These are phyloP conservation scores for Pestalotiopsis fici DNA, from an alignment of 2,329 filamentous ascomycete genomes.

Conservation along the genomic window DNA sequence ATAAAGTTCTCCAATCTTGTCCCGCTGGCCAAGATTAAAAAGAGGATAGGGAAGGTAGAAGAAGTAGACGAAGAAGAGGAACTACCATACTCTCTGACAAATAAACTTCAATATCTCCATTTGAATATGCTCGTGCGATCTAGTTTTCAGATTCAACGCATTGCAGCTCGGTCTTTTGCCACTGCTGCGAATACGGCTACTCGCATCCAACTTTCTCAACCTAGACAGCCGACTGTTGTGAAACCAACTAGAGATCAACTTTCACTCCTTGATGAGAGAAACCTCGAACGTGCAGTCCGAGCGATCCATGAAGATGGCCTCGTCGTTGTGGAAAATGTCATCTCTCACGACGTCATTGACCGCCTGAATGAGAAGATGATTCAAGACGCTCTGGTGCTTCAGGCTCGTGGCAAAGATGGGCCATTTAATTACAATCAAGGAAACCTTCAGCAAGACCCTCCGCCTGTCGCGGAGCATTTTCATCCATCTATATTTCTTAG, in stretches of 20 bases:
- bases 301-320: conserved; percentile 55
- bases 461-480: conserved; percentile 50
- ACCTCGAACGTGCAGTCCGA: conserved; percentile 56
- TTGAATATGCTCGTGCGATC: background rate
- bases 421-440: conserved; percentile 65
- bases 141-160: background rate
- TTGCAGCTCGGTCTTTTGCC: background rate
- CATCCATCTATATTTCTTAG: conserved; percentile 54
- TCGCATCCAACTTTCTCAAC: background rate
- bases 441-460: conserved; percentile 63
- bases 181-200: background rate
- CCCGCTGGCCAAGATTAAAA: background rate
- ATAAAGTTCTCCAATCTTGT: background rate
- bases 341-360: conserved; percentile 53
- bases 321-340: conserved; percentile 55
- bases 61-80: too few relatives aligned
- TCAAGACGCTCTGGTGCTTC: conserved; percentile 53
- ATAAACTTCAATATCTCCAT: background rate
- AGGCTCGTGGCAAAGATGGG: conserved; percentile 50
- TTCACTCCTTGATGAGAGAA: conserved; percentile 41
- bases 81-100: too few relatives aligned
- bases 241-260: background rate
- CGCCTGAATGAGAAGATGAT: conserved; percentile 60
- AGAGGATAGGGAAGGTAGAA: too few relatives aligned
- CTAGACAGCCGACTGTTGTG: background rate